Base-by-base conservation (phyloP, 306 rosid species). In the Vigna reflexopilosa region DNA sequence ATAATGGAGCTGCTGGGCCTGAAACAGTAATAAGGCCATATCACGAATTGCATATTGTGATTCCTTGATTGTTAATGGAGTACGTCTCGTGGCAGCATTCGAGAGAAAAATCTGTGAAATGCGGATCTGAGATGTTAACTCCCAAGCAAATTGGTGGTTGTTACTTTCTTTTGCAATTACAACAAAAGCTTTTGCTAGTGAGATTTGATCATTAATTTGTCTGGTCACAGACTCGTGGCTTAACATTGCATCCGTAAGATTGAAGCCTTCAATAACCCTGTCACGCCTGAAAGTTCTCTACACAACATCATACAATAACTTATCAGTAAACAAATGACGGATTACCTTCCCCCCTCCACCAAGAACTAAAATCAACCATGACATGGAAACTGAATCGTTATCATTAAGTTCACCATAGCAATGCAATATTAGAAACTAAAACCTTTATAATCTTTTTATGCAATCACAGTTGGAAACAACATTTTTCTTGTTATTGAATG, bases 101-200 rank as follows among this genome's bases (percentile, higher is more conserved):
- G 96, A 91, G 80, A 91, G 91, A 19, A 91, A 89, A 74, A 88
- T 76, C 91, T 89, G 89, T 2, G 88, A 91, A 83, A 73, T 87
- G 52, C 91, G 91, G 74, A 91, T 91, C 82, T 91, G 96, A 50
- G 96, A 85, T 77, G 90, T 91, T 45, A 91, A 71, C 3, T 89
- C 93, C 96, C 91, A 88, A 15, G 96, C 96, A 87, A 91, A 91
- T 84, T 91, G 96, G 47, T 85, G 93, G 78, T 91, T 91, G 63
- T 84, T 91, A 66, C 89, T 88, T 75, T 88, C 93, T 83, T 91
- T 91, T 28, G 93, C 93, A 28, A 91, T 89, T 75, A 87, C 96
- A 47, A 89, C 88, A 32, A 89, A 91, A 22, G 93, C 90, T 84
- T 91, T 91, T 19, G 96, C 96, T 6, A 91, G 85, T 76, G 88